phyloP scores from a whole-genome alignment of 257 asterid genomes.

The Anisodus tanguticus region DNA sequence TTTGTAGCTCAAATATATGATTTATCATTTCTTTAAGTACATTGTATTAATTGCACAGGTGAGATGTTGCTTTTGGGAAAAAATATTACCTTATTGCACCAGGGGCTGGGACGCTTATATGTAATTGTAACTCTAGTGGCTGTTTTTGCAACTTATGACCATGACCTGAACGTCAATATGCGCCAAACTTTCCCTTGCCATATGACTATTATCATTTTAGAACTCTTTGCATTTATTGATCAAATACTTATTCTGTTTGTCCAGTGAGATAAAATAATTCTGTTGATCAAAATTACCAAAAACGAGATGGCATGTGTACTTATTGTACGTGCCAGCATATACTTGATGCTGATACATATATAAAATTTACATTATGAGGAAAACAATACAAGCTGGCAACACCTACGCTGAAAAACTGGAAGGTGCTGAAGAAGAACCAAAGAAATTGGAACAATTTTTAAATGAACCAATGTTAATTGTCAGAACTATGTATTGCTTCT shows the following conservation, averaged over 20 bases:
- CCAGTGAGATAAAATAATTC: not conserved
- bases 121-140: not conserved
- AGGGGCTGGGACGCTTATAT: not conserved
- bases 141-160: slow-evolving; percentile 5
- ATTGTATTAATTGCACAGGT: not conserved
- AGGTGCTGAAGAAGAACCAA: not conserved
- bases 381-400: not conserved
- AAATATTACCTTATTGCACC: not conserved
- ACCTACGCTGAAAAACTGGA: not conserved
- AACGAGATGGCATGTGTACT: not conserved
- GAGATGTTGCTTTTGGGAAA: slow-evolving; percentile 16
- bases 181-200: not conserved
- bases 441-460: not conserved
- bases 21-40: not conserved
- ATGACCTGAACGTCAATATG: not conserved
- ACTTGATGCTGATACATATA: not conserved
- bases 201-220: not conserved
- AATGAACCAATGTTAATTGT: not conserved
- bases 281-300: not conserved
- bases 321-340: not conserved
- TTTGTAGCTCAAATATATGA: slow-evolving; percentile 5
- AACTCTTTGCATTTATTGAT: not conserved
- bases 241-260: not conserved
- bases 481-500: slow-evolving; percentile 1
- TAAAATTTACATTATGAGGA: not conserved